Percentiles rank a stretch among this genome's conserved stretches.
Conservation (phyloP, 495 filamentous ascomycete genomes). For the Penicillium samsonianum region DNA sequence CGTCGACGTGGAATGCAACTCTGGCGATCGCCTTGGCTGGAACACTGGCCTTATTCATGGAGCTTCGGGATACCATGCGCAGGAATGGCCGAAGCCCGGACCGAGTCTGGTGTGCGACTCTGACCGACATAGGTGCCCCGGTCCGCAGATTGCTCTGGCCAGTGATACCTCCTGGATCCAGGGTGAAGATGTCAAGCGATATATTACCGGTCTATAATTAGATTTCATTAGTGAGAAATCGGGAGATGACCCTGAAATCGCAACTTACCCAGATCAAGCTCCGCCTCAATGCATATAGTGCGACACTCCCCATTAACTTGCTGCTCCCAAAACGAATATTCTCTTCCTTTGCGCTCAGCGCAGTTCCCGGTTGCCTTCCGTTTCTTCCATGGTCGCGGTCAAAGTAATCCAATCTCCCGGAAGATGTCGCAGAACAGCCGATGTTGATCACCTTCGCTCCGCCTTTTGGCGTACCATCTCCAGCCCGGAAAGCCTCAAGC, state of each 20-base stretch:
- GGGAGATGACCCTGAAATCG: conserved; percentile 5
- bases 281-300: conserved; percentile 45
- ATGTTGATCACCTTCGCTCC: conserved; percentile 44
- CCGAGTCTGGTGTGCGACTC: conserved; percentile 40
- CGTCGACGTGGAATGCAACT: conserved; percentile 41
- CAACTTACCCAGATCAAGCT: conserved; percentile 42
- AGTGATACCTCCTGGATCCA: conserved; percentile 43
- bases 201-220: conserved; percentile 38
- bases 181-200: conserved; percentile 42
- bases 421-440: conserved; percentile 39
- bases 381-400: conserved; percentile 25
- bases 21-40: conserved; percentile 44
- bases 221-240: background rate
- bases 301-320: conserved; percentile 42
- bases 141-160: conserved; percentile 33
- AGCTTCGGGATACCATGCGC: conserved; percentile 43
- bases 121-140: conserved; percentile 35
- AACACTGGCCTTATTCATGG: conserved; percentile 44
- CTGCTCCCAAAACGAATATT: conserved; percentile 43
- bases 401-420: conserved; percentile 42
- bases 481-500: conserved; percentile 44
- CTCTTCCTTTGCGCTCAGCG: conserved; percentile 37
- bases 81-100: conserved; percentile 40
- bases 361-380: conserved; percentile 24
- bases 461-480: conserved; percentile 36